phyloP scores from a whole-genome alignment of 768 basidiomycete genomes.

The Crassisporium funariophilum region DNA sequence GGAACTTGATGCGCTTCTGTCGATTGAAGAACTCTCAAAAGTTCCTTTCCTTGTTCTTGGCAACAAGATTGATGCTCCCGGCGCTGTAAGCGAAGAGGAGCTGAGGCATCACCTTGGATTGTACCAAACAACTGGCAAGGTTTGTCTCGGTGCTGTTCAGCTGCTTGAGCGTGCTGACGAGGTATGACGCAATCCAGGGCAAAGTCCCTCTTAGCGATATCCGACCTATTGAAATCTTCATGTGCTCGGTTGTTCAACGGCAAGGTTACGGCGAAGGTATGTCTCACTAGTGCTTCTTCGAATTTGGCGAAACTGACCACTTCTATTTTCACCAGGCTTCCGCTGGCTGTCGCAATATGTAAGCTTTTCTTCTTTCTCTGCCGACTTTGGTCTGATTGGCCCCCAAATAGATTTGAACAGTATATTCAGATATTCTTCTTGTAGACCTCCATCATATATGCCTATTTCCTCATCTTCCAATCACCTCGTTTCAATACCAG shows the following conservation, averaged over 20 bases:
- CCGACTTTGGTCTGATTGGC: conserved; percentile 5
- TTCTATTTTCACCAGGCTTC: conserved; percentile 61
- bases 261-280: conserved; percentile 97
- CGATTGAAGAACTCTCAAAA: conserved; percentile 92
- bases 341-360: conserved; percentile 98
- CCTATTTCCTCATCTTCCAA: neutral
- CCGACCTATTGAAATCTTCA: conserved; percentile 98
- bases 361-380: conserved; percentile 30
- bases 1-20: conserved; percentile 93
- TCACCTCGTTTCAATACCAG: conserved; percentile 8
- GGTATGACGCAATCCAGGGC: conserved; percentile 55
- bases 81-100: conserved; percentile 97
- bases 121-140: conserved; percentile 99
- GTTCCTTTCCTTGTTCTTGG: conserved; percentile 98
- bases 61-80: conserved; percentile 99
- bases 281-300: conserved; percentile 15
- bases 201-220: conserved; percentile 97
- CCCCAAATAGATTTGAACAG: no score
- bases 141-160: conserved; percentile 31
- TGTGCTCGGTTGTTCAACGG: conserved; percentile 99
- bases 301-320: neutral
- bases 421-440: conserved; percentile 5
- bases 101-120: conserved; percentile 92
- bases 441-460: conserved; percentile 9
- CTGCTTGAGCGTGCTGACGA: neutral